These are phyloP conservation scores for Misopates orontium DNA, from an alignment of 257 asterid species.

Conservation along the genomic window DNA sequence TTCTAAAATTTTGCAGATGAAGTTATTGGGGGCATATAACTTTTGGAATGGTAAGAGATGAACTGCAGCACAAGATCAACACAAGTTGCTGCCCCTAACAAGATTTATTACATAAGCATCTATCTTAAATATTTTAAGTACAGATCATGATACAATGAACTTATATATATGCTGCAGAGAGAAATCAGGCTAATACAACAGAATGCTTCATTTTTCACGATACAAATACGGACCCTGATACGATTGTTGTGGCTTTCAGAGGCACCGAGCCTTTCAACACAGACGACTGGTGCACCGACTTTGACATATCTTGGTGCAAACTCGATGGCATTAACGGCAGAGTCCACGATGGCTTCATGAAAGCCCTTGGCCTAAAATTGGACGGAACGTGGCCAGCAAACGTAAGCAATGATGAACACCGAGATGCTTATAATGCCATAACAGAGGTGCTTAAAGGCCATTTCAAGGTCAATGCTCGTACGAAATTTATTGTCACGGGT, in stretches of 20 bases:
- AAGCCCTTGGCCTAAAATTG: constrained; percentile 55
- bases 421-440: constrained; percentile 42
- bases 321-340: constrained; percentile 37
- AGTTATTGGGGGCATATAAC: constrained; percentile 38
- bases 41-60: constrained; percentile 52
- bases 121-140: not conserved
- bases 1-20: constrained; percentile 47
- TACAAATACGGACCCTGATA: constrained; percentile 21
- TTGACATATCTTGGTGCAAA: constrained; percentile 53
- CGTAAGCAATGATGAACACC: not conserved
- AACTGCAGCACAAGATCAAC: constrained; percentile 1
- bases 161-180: constrained; percentile 31
- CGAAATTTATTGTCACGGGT: constrained; percentile 53
- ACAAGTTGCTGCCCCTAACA: not conserved
- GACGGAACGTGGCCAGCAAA: constrained; percentile 36
- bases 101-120: not conserved
- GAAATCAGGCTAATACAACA: constrained; percentile 33
- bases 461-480: constrained; percentile 1
- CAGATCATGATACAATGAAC: not conserved
- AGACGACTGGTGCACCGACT: constrained; percentile 48
- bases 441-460: constrained; percentile 31
- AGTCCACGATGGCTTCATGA: constrained; percentile 62
- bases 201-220: constrained; percentile 54
- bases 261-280: constrained; percentile 52
- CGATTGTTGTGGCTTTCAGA: constrained; percentile 44